Conservation (phyloP, 2,329 filamentous ascomycete genomes). For the Sphaceloma murrayae region DNA sequence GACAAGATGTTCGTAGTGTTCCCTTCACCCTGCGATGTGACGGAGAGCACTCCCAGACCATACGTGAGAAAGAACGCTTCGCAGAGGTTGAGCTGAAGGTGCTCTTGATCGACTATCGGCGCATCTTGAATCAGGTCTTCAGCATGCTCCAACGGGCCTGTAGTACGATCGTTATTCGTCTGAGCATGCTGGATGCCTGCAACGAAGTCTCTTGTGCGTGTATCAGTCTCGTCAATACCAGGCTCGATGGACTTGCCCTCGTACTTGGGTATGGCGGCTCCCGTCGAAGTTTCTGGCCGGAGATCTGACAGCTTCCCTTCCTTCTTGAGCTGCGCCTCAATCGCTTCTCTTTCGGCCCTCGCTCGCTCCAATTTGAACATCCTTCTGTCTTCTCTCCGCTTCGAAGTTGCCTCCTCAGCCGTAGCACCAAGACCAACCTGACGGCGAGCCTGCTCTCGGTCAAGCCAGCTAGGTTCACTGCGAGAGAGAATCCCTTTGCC, state of each 20-base stretch:
- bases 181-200: background rate
- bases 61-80: conserved; percentile 89
- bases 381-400: conserved; percentile 68
- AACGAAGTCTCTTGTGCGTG: no score
- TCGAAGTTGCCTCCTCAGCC: conserved; percentile 70
- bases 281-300: background rate
- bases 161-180: conserved; percentile 12
- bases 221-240: no score
- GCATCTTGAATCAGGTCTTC: conserved; percentile 11
- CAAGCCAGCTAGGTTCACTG: conserved; percentile 90
- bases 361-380: conserved; percentile 86
- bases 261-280: background rate
- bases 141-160: no score
- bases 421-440: conserved; percentile 42
- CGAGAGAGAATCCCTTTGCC: conserved; percentile 88
- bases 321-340: conserved; percentile 58
- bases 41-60: conserved; percentile 61
- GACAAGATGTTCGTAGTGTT: conserved; percentile 29
- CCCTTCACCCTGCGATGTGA: conserved; percentile 40
- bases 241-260: no score
- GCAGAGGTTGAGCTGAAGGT: conserved; percentile 82
- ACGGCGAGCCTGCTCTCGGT: conserved; percentile 64
- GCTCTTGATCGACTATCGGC: conserved; percentile 54
- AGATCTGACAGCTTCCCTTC: conserved; percentile 32
- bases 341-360: conserved; percentile 72